Conservation (phyloP, 148 eudicot species). For the Fallopia convolvulus region DNA sequence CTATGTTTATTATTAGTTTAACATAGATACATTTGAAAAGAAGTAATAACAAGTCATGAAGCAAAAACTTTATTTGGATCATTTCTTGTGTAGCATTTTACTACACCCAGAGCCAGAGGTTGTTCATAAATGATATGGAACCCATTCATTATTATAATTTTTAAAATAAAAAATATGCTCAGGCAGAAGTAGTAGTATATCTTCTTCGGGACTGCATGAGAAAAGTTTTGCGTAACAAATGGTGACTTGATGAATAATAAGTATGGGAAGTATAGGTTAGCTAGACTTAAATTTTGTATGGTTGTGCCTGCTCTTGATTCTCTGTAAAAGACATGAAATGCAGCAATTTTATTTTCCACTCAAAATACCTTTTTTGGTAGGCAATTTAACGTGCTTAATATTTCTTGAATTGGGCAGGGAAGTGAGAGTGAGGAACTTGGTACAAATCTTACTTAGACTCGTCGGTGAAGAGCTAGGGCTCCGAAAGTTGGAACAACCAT, state of each 20-base stretch:
- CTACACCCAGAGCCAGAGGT: not conserved
- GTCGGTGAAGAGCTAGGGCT: slow-evolving; percentile 56
- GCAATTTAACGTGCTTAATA: not conserved
- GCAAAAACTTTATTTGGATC: not conserved
- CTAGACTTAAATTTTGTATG: not conserved
- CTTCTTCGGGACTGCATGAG: not conserved
- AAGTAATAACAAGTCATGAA: not conserved
- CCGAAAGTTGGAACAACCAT: slow-evolving; percentile 25
- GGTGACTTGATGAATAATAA: not conserved
- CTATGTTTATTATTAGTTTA: too few species aligned
- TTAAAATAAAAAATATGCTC: not conserved
- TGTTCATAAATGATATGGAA: not conserved
- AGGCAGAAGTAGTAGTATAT: not conserved
- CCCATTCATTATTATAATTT: not conserved
- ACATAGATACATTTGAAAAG: not conserved
- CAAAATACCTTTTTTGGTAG: not conserved
- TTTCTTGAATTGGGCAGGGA: slow-evolving; percentile 48
- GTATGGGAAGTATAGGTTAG: not conserved
- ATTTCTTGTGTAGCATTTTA: not conserved
- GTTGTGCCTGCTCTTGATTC: not conserved
- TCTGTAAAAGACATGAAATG: not conserved
- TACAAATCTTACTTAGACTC: slow-evolving; percentile 64
- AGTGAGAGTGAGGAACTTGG: slow-evolving; percentile 71
- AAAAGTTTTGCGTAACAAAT: not conserved
- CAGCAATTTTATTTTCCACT: not conserved